A percentile compares a stretch with the other conserved stretches of the same genome.
phyloP scores from a whole-genome alignment of 306 rosid genomes.

The Adenanthera pavonina region DNA sequence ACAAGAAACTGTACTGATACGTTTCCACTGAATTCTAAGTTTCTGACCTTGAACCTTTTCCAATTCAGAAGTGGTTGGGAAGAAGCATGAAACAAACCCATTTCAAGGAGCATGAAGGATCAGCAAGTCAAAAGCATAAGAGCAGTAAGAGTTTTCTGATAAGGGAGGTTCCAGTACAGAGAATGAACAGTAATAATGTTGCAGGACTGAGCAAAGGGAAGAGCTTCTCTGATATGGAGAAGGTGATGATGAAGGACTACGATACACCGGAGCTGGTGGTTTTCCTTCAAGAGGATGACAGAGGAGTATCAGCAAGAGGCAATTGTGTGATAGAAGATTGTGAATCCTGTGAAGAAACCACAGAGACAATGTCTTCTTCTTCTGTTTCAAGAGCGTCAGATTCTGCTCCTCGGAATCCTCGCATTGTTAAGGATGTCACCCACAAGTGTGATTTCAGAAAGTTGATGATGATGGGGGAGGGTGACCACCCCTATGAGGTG shows the following conservation, averaged over 20 bases:
- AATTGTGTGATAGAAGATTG: constrained; percentile 38
- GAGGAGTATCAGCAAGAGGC: constrained; percentile 19
- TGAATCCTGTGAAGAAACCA: constrained; percentile 41
- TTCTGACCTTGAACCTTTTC: constrained; percentile 36
- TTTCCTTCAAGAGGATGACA: constrained; percentile 71
- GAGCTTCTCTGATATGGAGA: constrained; percentile 31
- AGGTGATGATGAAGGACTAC: constrained; percentile 26
- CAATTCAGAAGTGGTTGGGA: constrained; percentile 33
- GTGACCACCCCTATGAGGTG: constrained; percentile 50
- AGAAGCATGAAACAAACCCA: constrained; percentile 23
- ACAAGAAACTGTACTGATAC: too few relatives aligned
- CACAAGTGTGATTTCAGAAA: constrained; percentile 28
- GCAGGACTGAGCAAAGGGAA: constrained; percentile 37
- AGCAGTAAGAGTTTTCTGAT: constrained; percentile 30
- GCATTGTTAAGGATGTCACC: constrained; percentile 15
- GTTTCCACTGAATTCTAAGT: constrained; percentile 36
- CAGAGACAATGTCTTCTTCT: constrained; percentile 40
- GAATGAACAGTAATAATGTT: constrained; percentile 11
- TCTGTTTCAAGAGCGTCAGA: constrained; percentile 34
- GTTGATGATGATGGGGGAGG: constrained; percentile 39
- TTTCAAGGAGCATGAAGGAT: neutral
- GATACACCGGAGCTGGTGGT: constrained; percentile 73
- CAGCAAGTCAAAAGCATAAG: constrained; percentile 27
- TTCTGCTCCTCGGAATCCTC: neutral
- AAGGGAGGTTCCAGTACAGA: constrained; percentile 44